Conservation (phyloP, 2,329 filamentous ascomycete species). For the Clonostachys solani region DNA sequence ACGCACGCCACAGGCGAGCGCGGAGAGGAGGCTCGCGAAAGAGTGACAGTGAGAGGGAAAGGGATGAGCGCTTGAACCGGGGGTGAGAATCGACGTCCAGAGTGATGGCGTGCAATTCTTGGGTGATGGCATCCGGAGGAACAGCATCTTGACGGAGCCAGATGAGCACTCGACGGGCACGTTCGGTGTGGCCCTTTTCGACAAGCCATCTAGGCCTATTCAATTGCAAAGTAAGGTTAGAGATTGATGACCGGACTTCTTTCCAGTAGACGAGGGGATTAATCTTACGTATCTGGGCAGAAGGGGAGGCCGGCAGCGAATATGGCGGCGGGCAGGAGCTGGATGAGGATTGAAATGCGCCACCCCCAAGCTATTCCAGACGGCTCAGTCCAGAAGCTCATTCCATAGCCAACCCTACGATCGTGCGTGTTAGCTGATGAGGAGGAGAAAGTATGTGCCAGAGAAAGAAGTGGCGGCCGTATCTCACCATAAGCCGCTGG, state of each 20-base stretch:
- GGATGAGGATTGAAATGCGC: constrained; percentile 46
- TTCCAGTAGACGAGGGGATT: not conserved
- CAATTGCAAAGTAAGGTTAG: too few species aligned
- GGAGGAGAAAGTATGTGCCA: not conserved
- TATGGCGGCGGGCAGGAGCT: constrained; percentile 44
- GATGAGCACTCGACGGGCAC: constrained; percentile 35
- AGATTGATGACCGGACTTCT: not conserved
- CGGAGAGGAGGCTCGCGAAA: constrained; percentile 43
- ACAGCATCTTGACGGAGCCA: constrained; percentile 43
- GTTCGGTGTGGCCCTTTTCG: constrained; percentile 38
- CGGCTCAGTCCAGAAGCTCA: constrained; percentile 45
- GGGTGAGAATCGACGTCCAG: constrained; percentile 33
- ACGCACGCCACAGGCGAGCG: constrained; percentile 50
- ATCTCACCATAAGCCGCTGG: constrained; percentile 48
- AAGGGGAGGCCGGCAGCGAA: constrained; percentile 47
- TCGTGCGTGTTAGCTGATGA: not conserved
- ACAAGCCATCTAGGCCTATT: constrained; percentile 53
- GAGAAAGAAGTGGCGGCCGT: not conserved
- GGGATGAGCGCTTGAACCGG: constrained; percentile 11
- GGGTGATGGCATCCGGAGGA: constrained; percentile 25
- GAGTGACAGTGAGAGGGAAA: constrained; percentile 26
- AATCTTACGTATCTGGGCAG: constrained; percentile 46
- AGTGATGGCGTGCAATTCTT: constrained; percentile 41
- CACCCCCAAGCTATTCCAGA: constrained; percentile 43
- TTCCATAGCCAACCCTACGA: constrained; percentile 48